A percentile compares a stretch with the other conserved stretches of the same genome.
These are phyloP conservation scores for Sonneratia alba DNA, from an alignment of 345 rosid genomes.

Conservation along the genomic window DNA sequence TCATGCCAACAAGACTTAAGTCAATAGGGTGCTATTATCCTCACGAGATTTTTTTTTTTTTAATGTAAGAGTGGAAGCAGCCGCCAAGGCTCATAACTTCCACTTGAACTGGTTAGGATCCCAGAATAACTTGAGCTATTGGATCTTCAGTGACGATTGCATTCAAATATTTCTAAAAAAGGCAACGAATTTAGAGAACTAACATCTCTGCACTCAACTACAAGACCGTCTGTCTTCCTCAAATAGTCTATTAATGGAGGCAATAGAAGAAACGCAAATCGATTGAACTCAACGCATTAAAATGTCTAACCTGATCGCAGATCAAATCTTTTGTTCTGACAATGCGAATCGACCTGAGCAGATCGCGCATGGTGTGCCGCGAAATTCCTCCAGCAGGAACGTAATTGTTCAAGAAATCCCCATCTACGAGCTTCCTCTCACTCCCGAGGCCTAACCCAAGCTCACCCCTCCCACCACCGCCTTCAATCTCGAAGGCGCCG, in stretches of 20 bases:
- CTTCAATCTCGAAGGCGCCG: slow-evolving; percentile 66
- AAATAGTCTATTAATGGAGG: background rate
- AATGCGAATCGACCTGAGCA: slow-evolving; percentile 51
- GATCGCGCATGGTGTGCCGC: slow-evolving; percentile 53
- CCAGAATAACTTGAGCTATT: background rate
- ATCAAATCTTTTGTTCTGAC: slow-evolving; percentile 34
- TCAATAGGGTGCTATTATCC: background rate
- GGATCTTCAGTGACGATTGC: background rate
- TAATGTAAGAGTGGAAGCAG: background rate
- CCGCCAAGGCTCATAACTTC: background rate
- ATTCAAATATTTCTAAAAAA: background rate
- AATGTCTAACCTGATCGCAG: slow-evolving; percentile 59
- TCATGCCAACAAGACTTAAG: background rate
- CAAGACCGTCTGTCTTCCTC: background rate
- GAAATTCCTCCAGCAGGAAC: slow-evolving; percentile 34
- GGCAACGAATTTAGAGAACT: background rate
- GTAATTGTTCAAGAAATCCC: slow-evolving; percentile 34
- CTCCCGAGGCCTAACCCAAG: slow-evolving; percentile 14
- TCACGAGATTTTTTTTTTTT: background rate
- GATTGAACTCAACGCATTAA: background rate
- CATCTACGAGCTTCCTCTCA: slow-evolving; percentile 32
- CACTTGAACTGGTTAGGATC: background rate
- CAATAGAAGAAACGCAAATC: background rate
- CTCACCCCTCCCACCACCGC: slow-evolving; percentile 10
- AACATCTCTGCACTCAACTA: background rate